Percentiles rank a stretch among this genome's conserved stretches.
Evolutionary conservation across 352 stramenopile genomes (phyloP).

Genomic region (Globisporangium mamillatum): DNA sequence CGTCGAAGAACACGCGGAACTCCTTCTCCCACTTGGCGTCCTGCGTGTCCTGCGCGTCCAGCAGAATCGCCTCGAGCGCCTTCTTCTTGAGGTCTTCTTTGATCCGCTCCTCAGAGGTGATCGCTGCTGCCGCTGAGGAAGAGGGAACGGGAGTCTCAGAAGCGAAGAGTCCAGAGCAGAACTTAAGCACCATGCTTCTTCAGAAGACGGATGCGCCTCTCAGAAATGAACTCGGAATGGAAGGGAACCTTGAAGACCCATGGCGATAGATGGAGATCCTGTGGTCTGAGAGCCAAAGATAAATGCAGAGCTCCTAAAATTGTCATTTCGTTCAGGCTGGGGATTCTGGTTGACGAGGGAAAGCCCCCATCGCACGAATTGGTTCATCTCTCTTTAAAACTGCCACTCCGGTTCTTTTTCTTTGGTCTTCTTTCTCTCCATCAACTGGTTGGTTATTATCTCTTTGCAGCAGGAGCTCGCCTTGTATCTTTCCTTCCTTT

Average conservation of each 20-base stretch:
- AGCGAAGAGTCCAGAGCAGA: slow-evolving; percentile 34
- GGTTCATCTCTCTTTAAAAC: not conserved
- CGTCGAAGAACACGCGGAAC: slow-evolving; percentile 59
- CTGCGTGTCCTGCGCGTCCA: slow-evolving; percentile 15
- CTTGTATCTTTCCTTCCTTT: not conserved
- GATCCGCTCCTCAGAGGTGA: not conserved
- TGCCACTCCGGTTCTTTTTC: too few relatives aligned
- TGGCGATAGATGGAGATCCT: too few relatives aligned
- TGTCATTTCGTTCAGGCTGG: not conserved
- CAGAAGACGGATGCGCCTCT: not conserved
- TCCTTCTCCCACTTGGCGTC: slow-evolving; percentile 47
- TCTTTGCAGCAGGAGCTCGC: not conserved
- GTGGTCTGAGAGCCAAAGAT: too few relatives aligned
- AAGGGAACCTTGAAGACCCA: not conserved
- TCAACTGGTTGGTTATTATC: too few relatives aligned
- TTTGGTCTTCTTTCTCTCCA: too few relatives aligned
- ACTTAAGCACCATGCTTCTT: slow-evolving; percentile 45
- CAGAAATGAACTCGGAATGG: not conserved
- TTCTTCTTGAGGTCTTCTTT: slow-evolving; percentile 24
- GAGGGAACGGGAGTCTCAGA: not conserved
- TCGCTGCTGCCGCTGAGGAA: not conserved
- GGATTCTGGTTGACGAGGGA: not conserved
- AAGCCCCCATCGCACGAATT: not conserved
- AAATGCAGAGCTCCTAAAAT: not conserved
- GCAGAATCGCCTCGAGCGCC: slow-evolving; percentile 10